These are phyloP conservation scores for Rhynchosporium agropyri DNA, from an alignment of 2,329 filamentous ascomycete genomes.

Conservation along the genomic window DNA sequence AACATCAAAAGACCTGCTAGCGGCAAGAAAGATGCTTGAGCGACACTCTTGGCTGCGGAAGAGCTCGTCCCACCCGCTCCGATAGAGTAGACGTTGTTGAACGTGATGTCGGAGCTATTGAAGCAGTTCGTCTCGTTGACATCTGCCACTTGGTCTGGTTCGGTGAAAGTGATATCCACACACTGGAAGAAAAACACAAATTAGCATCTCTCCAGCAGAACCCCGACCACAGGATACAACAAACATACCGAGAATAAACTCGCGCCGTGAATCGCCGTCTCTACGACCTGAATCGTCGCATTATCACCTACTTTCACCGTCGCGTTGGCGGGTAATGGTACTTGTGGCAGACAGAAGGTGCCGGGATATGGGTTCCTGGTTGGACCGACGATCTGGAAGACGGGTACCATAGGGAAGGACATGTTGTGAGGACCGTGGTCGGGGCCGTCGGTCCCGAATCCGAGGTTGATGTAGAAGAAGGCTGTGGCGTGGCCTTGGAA, in stretches of 20 bases:
- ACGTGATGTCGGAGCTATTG: constrained; percentile 58
- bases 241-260: constrained; percentile 58
- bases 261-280: constrained; percentile 81
- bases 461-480: constrained; percentile 88
- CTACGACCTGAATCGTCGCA: constrained; percentile 87
- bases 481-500: constrained; percentile 85
- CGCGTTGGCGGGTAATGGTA: constrained; percentile 75
- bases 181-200: constrained; percentile 58
- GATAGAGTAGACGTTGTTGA: constrained; percentile 66
- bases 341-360: constrained; percentile 85
- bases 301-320: constrained; percentile 79
- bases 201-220: constrained; percentile 3
- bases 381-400: constrained; percentile 83
- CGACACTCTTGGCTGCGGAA: constrained; percentile 50
- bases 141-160: constrained; percentile 73
- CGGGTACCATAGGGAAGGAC: constrained; percentile 77
- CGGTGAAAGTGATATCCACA: constrained; percentile 90
- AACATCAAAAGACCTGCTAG: constrained; percentile 24
- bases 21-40: constrained; percentile 20
- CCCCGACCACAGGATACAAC: constrained; percentile 21
- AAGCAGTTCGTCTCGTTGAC: constrained; percentile 86
- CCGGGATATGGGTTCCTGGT: constrained; percentile 83
- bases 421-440: constrained; percentile 77
- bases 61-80: constrained; percentile 38
- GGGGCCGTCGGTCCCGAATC: constrained; percentile 71